Base-by-base conservation (phyloP, 2,329 filamentous ascomycete genomes). In the Neofusicoccum kwambonambiense region DNA sequence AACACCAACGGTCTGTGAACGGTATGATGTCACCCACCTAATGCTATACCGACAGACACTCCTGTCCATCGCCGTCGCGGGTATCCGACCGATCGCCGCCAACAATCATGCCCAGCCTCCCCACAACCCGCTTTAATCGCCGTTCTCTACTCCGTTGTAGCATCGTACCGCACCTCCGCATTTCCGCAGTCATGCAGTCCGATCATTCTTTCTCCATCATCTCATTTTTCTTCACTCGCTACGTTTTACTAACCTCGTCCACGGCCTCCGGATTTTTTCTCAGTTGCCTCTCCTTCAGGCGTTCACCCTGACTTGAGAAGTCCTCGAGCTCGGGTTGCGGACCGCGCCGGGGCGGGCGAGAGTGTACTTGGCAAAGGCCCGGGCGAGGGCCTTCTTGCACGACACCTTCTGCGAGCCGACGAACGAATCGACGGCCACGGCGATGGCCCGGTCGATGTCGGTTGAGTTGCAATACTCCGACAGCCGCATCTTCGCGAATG, bases 401-500 rank as follows among this genome's bases (percentile, higher is more conserved):
- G 92, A 96, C 72, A 98, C 88, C 82, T 99, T 99, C 77, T 99
- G 95, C 72, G 91, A 96, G 67, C 91, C 92, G 49, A 99, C 92
- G 74, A 99, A 99, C 64, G 91, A 96, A 70, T 98, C 93, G 2
- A 99, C 92, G 0, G 95, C 96, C 6, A 99, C 95, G 13, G 93
- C 92, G 73, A 99, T 99, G 65, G 95, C 95, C 49, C 95, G 92
- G 78, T 99, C 95, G 71, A 99, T 97, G 74, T 99, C 95, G 66
- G 90, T 87, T 1, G 90, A 81, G 5, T 90, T 90, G 78, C 94
- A 97, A 82, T 97, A 98, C 70, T 99, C 95, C 0, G 91, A 95
- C n/a, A 99, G 83, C 13, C 95, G 90, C 95, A 99, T 99, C 74
- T 96, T 94, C 79, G 91, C 96, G 81, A 99, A 99, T 0, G 93